A percentile compares a stretch with the other conserved stretches of the same genome.
These are phyloP conservation scores for Tulasnella sp. DNA, from an alignment of 768 basidiomycete species.

Conservation along the genomic window DNA sequence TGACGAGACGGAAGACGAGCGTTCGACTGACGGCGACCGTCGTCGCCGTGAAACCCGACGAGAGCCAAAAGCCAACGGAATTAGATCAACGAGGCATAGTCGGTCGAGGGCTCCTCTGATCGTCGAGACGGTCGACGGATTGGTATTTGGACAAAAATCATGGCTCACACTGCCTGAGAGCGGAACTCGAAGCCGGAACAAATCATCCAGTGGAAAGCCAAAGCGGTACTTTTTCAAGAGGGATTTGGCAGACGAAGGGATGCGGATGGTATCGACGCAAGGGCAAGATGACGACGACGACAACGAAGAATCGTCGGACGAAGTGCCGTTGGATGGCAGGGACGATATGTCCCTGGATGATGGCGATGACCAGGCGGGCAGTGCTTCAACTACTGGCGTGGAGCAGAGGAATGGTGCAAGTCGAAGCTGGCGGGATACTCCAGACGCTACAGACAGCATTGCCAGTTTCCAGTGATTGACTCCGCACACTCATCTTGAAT, in stretches of 20 bases:
- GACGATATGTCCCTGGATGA: not conserved
- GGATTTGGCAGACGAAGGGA: not conserved
- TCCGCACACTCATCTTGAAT: not conserved
- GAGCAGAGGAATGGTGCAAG: not conserved
- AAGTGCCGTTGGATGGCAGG: not conserved
- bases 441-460: not conserved
- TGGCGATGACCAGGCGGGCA: not conserved
- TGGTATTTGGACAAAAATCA: conserved; percentile 21
- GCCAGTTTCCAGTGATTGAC: not conserved
- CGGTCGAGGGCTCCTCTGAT: conserved; percentile 2
- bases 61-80: not conserved
- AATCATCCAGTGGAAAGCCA: not conserved
- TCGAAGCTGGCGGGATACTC: conserved; percentile 1
- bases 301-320: not conserved
- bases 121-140: conserved; percentile 5
- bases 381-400: not conserved
- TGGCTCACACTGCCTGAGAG: conserved; percentile 3
- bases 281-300: not conserved
- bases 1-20: conserved; percentile 20
- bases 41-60: not conserved
- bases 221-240: conserved; percentile 21
- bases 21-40: not conserved
- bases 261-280: not conserved
- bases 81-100: not conserved
- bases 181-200: not conserved